Base-by-base conservation (phyloP, 495 filamentous ascomycete genomes). In the Penicillium manginii region DNA sequence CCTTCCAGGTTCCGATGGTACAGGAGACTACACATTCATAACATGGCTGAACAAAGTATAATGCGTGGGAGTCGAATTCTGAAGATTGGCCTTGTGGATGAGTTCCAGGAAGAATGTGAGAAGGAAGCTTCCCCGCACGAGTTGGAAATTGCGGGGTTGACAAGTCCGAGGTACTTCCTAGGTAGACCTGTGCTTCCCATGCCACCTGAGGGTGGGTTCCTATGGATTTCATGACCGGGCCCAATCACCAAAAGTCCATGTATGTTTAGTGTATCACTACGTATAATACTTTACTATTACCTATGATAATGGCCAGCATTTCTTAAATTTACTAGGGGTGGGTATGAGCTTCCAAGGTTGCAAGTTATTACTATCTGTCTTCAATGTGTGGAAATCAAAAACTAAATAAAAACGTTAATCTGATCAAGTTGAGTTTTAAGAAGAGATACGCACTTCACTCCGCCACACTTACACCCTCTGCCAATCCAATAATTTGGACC, bases 401-500 rank as follows among this genome's bases (percentile, higher is more conserved):
- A n/a, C n/a, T n/a, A n/a, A n/a, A n/a, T n/a, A n/a, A n/a, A n/a
- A n/a, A n/a, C n/a, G n/a, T n/a, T n/a, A n/a, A n/a, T n/a, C n/a
- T n/a, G n/a, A n/a, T n/a, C n/a, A n/a, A n/a, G n/a, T n/a, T n/a
- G n/a, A n/a, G n/a, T n/a, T 21, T 48, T 57, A 4, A 22, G 29
- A n/a, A 17, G 14, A 43, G 40, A 50, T 6, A 55, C 54, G 50
- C 65, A 70, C 6, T 26, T 42, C 2, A n/a, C 2, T 26, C 52
- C 45, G 2, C 67, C 61, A 42, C 69, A 73, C 15, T 11, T 21
- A 32, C 71, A 73, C 17, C 26, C 2, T 9, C 33, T 4, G 0
- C 23, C 29, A 12, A 12, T 4, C 72, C 72, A 78, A 53, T 78
- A 78, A 0, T 19, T 9, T 0, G 10, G 0, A 10, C 75, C 75